Evolutionary conservation across 768 basidiomycete species (phyloP).

Genomic region (Terana coerulea): DNA sequence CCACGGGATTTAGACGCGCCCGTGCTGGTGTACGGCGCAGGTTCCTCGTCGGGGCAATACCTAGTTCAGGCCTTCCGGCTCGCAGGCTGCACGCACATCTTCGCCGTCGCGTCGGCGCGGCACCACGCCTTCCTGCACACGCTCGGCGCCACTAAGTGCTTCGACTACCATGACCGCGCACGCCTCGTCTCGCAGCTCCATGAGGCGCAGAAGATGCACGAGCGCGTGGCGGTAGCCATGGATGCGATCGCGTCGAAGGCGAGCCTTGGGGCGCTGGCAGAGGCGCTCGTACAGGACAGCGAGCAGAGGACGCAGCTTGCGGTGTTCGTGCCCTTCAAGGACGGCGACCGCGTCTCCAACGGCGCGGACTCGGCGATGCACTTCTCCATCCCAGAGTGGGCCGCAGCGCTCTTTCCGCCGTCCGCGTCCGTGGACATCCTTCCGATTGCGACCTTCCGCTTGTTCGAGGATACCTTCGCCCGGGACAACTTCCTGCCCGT

Average conservation of each 20-base stretch:
- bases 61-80: background rate
- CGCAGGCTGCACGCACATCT: slow-evolving; percentile 3
- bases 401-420: background rate
- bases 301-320: background rate
- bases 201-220: background rate
- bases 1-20: background rate
- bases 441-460: background rate
- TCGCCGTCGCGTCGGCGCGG: background rate
- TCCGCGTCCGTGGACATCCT: background rate
- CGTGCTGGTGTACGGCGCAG: slow-evolving; percentile 8
- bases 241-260: background rate
- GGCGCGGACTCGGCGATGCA: background rate
- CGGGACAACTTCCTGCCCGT: background rate
- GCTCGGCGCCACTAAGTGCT: slow-evolving; percentile 1
- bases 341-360: background rate
- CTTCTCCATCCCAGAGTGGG: background rate
- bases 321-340: background rate
- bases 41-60: background rate
- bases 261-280: background rate
- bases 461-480: background rate
- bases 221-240: background rate
- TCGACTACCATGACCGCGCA: slow-evolving; percentile 7
- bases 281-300: background rate
- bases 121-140: slow-evolving; percentile 7
- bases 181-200: background rate